These are phyloP conservation scores for Ophiostoma triangulosporum DNA, from an alignment of 2,329 filamentous ascomycete genomes.

Conservation along the genomic window DNA sequence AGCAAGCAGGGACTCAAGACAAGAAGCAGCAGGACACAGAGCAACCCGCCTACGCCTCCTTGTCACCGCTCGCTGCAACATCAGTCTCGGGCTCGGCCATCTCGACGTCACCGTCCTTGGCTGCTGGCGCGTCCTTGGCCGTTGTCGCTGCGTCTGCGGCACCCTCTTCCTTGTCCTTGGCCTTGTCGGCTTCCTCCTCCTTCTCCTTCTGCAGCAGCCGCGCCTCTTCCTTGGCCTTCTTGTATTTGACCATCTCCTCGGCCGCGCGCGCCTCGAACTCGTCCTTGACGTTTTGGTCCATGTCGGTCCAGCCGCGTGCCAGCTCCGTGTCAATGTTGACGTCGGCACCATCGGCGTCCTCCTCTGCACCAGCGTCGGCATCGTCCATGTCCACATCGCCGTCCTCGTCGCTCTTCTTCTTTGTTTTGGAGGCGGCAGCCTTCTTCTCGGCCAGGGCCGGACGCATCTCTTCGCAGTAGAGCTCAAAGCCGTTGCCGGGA, in stretches of 20 bases:
- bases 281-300: conserved; percentile 35
- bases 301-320: conserved; percentile 39
- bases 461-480: conserved; percentile 39
- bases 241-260: conserved; percentile 26
- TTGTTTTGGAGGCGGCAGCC: conserved; percentile 20
- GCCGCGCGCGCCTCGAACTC: conserved; percentile 32
- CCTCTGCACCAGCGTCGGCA: conserved; percentile 15
- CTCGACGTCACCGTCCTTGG: conserved; percentile 35
- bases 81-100: conserved; percentile 33
- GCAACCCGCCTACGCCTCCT: conserved; percentile 9
- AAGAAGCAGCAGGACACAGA: too few relatives aligned
- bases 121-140: conserved; percentile 1
- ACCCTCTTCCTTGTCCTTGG: not conserved
- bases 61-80: conserved; percentile 14
- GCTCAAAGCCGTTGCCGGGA: conserved; percentile 37
- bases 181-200: conserved; percentile 7
- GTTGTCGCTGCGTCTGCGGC: not conserved
- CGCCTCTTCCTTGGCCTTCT: conserved; percentile 27
- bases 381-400: conserved; percentile 27
- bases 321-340: conserved; percentile 39
- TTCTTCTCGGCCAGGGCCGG: conserved; percentile 30
- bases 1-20: too few relatives aligned
- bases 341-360: conserved; percentile 3
- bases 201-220: conserved; percentile 12
- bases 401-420: conserved; percentile 18